A percentile compares a stretch with the other conserved stretches of the same genome.
Conservation (phyloP, 192 early-diverging fungal genomes). For the Lobulomyces angularis region DNA sequence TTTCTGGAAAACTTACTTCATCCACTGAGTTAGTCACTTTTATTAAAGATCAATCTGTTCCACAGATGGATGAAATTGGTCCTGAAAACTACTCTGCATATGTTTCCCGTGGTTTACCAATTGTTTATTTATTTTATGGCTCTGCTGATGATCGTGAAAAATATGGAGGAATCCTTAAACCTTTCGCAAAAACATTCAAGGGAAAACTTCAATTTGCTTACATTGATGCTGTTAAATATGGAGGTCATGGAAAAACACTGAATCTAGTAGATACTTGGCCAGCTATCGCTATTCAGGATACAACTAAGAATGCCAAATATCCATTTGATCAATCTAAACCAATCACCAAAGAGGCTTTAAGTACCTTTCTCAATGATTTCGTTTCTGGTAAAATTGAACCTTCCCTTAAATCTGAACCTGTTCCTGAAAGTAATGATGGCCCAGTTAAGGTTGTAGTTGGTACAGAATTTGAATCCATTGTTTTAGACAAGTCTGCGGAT, state of each 20-base stretch:
- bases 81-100: constrained; percentile 81
- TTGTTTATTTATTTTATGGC: constrained; percentile 79
- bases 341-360: constrained; percentile 36
- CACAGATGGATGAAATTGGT: constrained; percentile 79
- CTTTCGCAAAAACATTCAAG: constrained; percentile 70
- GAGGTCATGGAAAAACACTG: constrained; percentile 73
- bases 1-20: constrained; percentile 38
- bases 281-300: constrained; percentile 79
- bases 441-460: constrained; percentile 86
- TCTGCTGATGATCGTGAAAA: constrained; percentile 43
- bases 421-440: constrained; percentile 75
- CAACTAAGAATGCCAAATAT: constrained; percentile 63
- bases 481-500: constrained; percentile 72
- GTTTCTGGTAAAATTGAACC: constrained; percentile 56
- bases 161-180: constrained; percentile 47
- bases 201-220: constrained; percentile 86
- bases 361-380: constrained; percentile 52
- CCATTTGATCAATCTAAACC: constrained; percentile 65
- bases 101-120: constrained; percentile 73
- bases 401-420: constrained; percentile 65
- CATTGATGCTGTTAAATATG: constrained; percentile 78
- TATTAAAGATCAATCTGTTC: constrained; percentile 68
- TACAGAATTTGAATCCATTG: constrained; percentile 67
- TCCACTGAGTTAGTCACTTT: constrained; percentile 50
- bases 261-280: constrained; percentile 88